Evolutionary conservation across 2,329 filamentous ascomycete genomes (phyloP).

Genomic region (Anthostomella pinea): DNA sequence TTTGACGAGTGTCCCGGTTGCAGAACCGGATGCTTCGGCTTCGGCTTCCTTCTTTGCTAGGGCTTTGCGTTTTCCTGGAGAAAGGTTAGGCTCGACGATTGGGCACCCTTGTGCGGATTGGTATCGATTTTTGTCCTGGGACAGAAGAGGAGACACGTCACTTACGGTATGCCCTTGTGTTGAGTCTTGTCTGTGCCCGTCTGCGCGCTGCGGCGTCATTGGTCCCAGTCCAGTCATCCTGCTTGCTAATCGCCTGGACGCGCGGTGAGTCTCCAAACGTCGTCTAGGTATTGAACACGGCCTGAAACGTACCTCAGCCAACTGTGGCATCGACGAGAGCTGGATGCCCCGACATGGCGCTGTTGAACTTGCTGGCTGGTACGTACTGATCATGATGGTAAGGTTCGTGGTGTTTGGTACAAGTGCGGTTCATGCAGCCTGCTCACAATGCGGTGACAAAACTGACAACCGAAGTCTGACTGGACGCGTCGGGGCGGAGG

Average conservation of each 20-base stretch:
- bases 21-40: conserved; percentile 18
- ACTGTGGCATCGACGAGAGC: conserved; percentile 35
- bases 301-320: conserved; percentile 38
- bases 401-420: conserved; percentile 7
- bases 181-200: conserved; percentile 43
- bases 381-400: conserved; percentile 22
- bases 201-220: conserved; percentile 40
- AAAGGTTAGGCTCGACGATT: conserved; percentile 21
- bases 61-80: conserved; percentile 34
- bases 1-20: conserved; percentile 20
- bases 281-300: too few relatives aligned
- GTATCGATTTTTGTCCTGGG: conserved; percentile 1
- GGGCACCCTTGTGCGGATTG: conserved; percentile 2
- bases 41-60: conserved; percentile 22
- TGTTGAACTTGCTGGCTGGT: conserved; percentile 15
- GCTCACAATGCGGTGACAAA: conserved; percentile 20
- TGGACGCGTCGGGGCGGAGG: too few relatives aligned
- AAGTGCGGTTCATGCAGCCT: conserved; percentile 18
- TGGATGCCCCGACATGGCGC: conserved; percentile 26
- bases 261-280: too few relatives aligned
- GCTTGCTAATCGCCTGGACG: conserved; percentile 33
- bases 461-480: conserved; percentile 12
- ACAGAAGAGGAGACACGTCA: conserved; percentile 17
- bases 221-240: conserved; percentile 47
- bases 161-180: conserved; percentile 44